These are phyloP conservation scores for Pythium sukuiense DNA, from an alignment of 352 stramenopile genomes.

Conservation along the genomic window DNA sequence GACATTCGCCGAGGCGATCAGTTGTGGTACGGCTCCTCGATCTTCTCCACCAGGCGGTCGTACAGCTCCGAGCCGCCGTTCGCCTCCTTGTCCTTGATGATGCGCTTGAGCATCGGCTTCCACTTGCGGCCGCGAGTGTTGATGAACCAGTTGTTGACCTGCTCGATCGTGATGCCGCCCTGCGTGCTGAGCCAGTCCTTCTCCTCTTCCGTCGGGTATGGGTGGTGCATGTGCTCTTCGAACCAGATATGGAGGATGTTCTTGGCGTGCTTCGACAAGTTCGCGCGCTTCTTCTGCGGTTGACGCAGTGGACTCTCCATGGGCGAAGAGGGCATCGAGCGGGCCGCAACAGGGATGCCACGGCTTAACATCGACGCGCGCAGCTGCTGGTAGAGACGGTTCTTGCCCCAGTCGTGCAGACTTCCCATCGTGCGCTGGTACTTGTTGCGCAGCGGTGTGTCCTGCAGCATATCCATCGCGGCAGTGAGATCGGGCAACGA, in stretches of 20 bases:
- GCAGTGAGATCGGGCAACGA: slow-evolving; percentile 14
- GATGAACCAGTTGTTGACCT: slow-evolving; percentile 91
- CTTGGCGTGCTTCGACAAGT: slow-evolving; percentile 74
- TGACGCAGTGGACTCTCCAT: slow-evolving; percentile 27
- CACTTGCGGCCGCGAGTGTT: slow-evolving; percentile 85
- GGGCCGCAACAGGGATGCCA: background rate
- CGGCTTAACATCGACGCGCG: slow-evolving; percentile 20
- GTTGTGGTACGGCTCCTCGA: slow-evolving; percentile 68
- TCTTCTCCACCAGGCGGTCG: slow-evolving; percentile 78
- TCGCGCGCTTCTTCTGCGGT: slow-evolving; percentile 69
- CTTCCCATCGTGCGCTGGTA: slow-evolving; percentile 23
- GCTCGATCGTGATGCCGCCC: slow-evolving; percentile 80
- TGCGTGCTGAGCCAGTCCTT: slow-evolving; percentile 66
- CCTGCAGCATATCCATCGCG: slow-evolving; percentile 22
- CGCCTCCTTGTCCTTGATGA: slow-evolving; percentile 68
- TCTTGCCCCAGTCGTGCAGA: slow-evolving; percentile 25
- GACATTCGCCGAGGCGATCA: too few relatives aligned
- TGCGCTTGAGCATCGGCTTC: slow-evolving; percentile 77
- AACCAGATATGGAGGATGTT: slow-evolving; percentile 79
- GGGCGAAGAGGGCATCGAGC: slow-evolving; percentile 18
- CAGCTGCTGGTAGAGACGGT: slow-evolving; percentile 28
- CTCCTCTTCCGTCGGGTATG: slow-evolving; percentile 84
- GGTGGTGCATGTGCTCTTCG: slow-evolving; percentile 81
- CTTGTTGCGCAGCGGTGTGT: slow-evolving; percentile 22
- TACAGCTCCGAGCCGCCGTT: slow-evolving; percentile 56